phyloP scores from a whole-genome alignment of 1,284 basidiomycete species.

The Mycena citricolor region DNA sequence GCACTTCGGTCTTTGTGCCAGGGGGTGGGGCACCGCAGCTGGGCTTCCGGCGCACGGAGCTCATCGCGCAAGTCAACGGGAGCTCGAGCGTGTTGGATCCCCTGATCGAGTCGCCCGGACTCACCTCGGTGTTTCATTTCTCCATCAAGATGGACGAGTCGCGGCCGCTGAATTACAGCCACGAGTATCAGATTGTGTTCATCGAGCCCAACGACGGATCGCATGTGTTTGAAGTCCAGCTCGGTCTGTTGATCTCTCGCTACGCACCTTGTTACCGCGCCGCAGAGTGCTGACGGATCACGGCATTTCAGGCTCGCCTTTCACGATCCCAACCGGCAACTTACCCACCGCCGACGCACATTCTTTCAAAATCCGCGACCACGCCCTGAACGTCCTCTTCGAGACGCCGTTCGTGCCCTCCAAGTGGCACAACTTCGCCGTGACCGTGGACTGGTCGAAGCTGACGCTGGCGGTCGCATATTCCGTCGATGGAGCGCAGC shows the following conservation, averaged over 20 bases:
- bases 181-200: constrained; percentile 65
- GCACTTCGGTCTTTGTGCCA: constrained; percentile 58
- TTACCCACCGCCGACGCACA: constrained; percentile 42
- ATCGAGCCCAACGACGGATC: constrained; percentile 58
- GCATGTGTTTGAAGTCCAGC: constrained; percentile 56
- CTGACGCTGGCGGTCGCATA: constrained; percentile 51
- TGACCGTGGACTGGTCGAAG: constrained; percentile 56
- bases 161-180: constrained; percentile 48
- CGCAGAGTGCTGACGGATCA: no score
- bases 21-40: constrained; percentile 46
- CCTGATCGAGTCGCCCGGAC: constrained; percentile 42
- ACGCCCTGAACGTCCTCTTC: constrained; percentile 52
- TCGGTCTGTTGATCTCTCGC: constrained; percentile 37
- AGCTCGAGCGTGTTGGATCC: constrained; percentile 41
- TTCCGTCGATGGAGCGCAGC: constrained; percentile 39
- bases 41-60: constrained; percentile 59
- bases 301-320: constrained; percentile 46
- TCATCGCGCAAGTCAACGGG: constrained; percentile 49
- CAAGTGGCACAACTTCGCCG: constrained; percentile 61
- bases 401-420: constrained; percentile 42
- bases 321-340: constrained; percentile 47
- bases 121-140: constrained; percentile 56
- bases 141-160: constrained; percentile 48
- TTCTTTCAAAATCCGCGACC: constrained; percentile 52
- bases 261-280: background rate